Conservation (phyloP, 495 filamentous ascomycete species). For the Xylaria telfairii region DNA sequence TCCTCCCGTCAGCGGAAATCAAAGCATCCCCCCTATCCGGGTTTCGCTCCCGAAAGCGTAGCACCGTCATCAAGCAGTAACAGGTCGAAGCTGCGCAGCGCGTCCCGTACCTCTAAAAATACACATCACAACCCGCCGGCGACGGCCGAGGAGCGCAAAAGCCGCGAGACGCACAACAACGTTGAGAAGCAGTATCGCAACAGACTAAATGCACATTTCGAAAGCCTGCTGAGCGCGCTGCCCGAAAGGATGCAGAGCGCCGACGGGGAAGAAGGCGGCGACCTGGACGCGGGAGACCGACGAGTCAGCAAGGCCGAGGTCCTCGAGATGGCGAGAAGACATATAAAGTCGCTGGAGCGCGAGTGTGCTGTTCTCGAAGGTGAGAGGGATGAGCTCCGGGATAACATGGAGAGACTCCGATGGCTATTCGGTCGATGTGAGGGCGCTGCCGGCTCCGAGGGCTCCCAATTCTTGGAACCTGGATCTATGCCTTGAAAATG, state of each 20-base stretch:
- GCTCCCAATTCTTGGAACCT: conserved; percentile 9
- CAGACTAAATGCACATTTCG: conserved; percentile 53
- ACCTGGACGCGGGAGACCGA: conserved; percentile 42
- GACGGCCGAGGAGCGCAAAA: conserved; percentile 46
- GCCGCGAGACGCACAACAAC: conserved; percentile 52
- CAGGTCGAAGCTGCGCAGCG: conserved; percentile 46
- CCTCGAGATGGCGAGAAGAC: conserved; percentile 49
- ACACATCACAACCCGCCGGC: conserved; percentile 41
- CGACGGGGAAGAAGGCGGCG: conserved; percentile 33
- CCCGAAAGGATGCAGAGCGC: conserved; percentile 44
- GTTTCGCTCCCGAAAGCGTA: conserved; percentile 34
- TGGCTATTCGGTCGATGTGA: conserved; percentile 41
- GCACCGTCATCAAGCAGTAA: conserved; percentile 22
- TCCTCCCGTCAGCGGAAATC: conserved; percentile 30
- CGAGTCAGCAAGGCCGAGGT: conserved; percentile 56
- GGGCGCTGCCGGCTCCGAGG: conserved; percentile 22
- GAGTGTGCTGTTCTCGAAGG: conserved; percentile 43
- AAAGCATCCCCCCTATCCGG: conserved; percentile 28
- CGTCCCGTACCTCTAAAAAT: conserved; percentile 50
- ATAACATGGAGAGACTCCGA: conserved; percentile 39
- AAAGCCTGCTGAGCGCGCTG: conserved; percentile 49
- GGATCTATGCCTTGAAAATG: conserved; percentile 17
- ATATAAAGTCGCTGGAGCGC: conserved; percentile 50
- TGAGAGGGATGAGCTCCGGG: conserved; percentile 42
- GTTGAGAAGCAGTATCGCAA: conserved; percentile 59